These are phyloP conservation scores for Hordeum marinum DNA, from an alignment of 176 grass and related monocot species.

Conservation along the genomic window DNA sequence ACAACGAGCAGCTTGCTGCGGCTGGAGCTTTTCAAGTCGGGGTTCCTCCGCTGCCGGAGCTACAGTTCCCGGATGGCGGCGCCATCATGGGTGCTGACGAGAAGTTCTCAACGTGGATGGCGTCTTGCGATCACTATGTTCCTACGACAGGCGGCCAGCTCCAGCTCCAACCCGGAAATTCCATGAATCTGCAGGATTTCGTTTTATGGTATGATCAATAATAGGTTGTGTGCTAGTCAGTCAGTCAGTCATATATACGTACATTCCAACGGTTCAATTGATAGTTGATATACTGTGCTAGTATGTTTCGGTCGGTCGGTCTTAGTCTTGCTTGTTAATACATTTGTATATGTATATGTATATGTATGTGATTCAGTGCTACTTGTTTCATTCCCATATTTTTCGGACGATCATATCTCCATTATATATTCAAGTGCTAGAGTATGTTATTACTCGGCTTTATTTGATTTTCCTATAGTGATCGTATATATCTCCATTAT, in stretches of 20 bases:
- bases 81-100: constrained; percentile 39
- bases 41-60: constrained; percentile 31
- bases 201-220: constrained; percentile 41
- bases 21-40: constrained; percentile 18
- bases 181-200: constrained; percentile 50
- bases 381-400: background rate
- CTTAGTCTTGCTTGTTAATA: constrained; percentile 19
- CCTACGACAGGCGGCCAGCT: background rate
- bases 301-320: constrained; percentile 19
- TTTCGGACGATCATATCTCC: background rate
- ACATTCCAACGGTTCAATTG: constrained; percentile 2
- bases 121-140: constrained; percentile 42
- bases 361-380: background rate
- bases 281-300: constrained; percentile 14
- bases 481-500: background rate
- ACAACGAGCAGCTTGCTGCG: constrained; percentile 25
- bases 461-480: no score
- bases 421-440: no score
- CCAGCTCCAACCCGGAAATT: constrained; percentile 20
- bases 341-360: background rate
- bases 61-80: constrained; percentile 30
- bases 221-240: background rate
- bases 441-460: no score
- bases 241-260: background rate
- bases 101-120: constrained; percentile 35